Base-by-base conservation (phyloP, 495 filamentous ascomycete genomes). In the Alectoria sarmentosa region DNA sequence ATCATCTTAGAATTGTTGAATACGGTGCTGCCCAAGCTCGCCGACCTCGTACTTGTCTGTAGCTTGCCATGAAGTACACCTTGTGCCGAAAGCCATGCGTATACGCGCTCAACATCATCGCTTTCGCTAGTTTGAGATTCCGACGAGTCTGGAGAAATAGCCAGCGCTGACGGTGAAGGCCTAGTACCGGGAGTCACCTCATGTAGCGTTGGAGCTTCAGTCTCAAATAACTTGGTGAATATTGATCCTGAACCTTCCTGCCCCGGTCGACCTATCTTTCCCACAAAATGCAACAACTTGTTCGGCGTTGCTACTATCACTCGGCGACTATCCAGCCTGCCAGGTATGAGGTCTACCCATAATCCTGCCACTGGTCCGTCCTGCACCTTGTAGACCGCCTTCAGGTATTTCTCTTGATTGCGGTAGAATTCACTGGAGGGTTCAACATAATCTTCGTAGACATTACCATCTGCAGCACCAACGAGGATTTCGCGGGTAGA, bases 361-460 rank as follows among this genome's bases (percentile, higher is more conserved):
- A 98, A 69, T 17, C 94, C 94, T 21, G 86, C 89, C 37, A 97
- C 82, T 3, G 87, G 81, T 21, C 86, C 89, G 70, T 96, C 92
- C 4, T 84, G 82, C 17, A 87, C 76, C 70, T 88, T 92, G 72
- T 91, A 91, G 63, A 98, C 82, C 10, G 76, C 76, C 73, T 90
- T 90, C 46, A 94, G 76, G 74, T 96, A 97, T 74, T 88, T 91
- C 76, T 97, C 95, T 76, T 98, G 92, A 71, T 91, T 88, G 61
- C 90, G 83, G 74, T 96, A 96, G 76, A 96, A 97, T 73, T 97
- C 93, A 55, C 86, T 90, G 26, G 90, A 86, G 8, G 90, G 90
- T 75, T 98, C 94, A 66, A 98, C 90, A 74, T 90, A 97, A n/a
- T 86, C 88, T 74, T 98, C 94, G 73, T 96, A 97, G 46, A 98